Percentiles rank a stretch among this genome's conserved stretches.
These are phyloP conservation scores for Drechslerella stenobrocha DNA, from an alignment of 2,329 filamentous ascomycete species.

Conservation along the genomic window DNA sequence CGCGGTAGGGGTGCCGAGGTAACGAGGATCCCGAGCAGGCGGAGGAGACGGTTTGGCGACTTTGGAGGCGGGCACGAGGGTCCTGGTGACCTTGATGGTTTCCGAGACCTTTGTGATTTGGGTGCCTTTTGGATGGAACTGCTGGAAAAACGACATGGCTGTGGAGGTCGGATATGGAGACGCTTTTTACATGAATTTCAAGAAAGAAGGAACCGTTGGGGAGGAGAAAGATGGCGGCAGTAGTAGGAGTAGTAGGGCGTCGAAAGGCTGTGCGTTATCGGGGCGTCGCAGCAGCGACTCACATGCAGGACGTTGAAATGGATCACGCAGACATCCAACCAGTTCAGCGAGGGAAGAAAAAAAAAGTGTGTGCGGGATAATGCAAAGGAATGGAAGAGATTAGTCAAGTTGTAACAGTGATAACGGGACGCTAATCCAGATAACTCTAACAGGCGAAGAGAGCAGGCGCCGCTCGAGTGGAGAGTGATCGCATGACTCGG, in stretches of 20 bases:
- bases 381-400: constrained; percentile 35
- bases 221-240: constrained; percentile 11
- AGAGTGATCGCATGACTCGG: constrained; percentile 30
- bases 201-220: constrained; percentile 12
- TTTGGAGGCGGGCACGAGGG: constrained; percentile 25
- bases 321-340: constrained; percentile 9
- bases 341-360: not conserved
- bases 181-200: constrained; percentile 6
- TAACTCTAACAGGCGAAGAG: constrained; percentile 4
- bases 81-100: constrained; percentile 45
- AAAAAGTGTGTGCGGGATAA: constrained; percentile 41
- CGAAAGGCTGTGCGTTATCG: constrained; percentile 32
- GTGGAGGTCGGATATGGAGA: constrained; percentile 4
- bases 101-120: constrained; percentile 45
- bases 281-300: constrained; percentile 19
- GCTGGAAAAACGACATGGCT: constrained; percentile 46
- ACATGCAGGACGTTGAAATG: constrained; percentile 3
- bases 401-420: constrained; percentile 8
- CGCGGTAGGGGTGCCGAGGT: constrained; percentile 11
- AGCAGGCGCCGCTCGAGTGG: constrained; percentile 5
- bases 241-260: constrained; percentile 12
- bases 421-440: constrained; percentile 19
- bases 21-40: constrained; percentile 36
- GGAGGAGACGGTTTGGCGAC: constrained; percentile 44
- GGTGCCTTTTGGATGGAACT: constrained; percentile 45